phyloP scores from a whole-genome alignment of 352 stramenopile species.

The Pythium monospermum region DNA sequence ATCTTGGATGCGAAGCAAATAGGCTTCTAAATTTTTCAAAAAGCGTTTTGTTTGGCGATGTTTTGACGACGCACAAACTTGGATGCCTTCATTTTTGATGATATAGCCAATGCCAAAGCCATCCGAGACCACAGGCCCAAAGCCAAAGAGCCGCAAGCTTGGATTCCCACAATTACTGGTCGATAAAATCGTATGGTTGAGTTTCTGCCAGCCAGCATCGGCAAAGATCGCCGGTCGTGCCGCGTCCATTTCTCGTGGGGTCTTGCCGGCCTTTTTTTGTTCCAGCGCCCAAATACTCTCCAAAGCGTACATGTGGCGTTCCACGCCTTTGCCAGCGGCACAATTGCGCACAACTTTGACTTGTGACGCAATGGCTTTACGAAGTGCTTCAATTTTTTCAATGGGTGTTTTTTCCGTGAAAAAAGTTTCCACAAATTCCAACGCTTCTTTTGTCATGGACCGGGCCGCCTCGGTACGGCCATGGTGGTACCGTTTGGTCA shows the following conservation, averaged over 20 bases:
- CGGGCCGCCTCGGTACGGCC: slow-evolving; percentile 94
- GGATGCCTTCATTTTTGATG: slow-evolving; percentile 93
- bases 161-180: slow-evolving; percentile 97
- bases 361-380: slow-evolving; percentile 82
- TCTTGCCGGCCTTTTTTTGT: slow-evolving; percentile 25
- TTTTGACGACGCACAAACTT: slow-evolving; percentile 82
- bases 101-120: slow-evolving; percentile 97
- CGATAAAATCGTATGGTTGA: slow-evolving; percentile 94
- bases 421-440: slow-evolving; percentile 89
- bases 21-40: slow-evolving; percentile 77
- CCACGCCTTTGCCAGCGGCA: slow-evolving; percentile 87
- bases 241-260: slow-evolving; percentile 22
- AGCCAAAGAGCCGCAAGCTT: slow-evolving; percentile 91
- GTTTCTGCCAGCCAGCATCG: slow-evolving; percentile 81
- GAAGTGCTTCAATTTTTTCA: slow-evolving; percentile 89
- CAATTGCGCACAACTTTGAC: slow-evolving; percentile 88
- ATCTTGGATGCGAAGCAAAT: slow-evolving; percentile 73
- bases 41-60: slow-evolving; percentile 82
- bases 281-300: slow-evolving; percentile 84
- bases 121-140: slow-evolving; percentile 90
- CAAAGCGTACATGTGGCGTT: slow-evolving; percentile 93
- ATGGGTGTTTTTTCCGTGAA: slow-evolving; percentile 70
- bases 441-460: slow-evolving; percentile 86
- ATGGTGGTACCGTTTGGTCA: slow-evolving; percentile 94
- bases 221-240: slow-evolving; percentile 79